Conservation (phyloP, 2,329 filamentous ascomycete species). For the Colletotrichum graminicola region DNA sequence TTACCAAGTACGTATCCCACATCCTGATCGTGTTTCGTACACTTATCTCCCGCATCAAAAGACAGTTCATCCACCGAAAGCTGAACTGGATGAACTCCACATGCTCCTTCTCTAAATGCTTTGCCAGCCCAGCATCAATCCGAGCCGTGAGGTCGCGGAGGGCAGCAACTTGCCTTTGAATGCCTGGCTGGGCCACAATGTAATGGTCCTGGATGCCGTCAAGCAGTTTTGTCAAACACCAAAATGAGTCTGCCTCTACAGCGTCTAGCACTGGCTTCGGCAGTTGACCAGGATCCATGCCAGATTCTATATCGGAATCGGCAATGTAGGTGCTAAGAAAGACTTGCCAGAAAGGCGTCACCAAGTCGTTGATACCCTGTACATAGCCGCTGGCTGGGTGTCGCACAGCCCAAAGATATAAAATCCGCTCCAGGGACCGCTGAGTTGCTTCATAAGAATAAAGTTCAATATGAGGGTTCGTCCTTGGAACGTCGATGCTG, state of each 20-base stretch:
- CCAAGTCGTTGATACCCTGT: conserved; percentile 97
- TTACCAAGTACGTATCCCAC: conserved; percentile 99
- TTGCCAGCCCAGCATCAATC: conserved; percentile 86
- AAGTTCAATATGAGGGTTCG: conserved; percentile 93
- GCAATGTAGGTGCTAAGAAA: conserved; percentile 95
- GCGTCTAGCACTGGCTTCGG: conserved; percentile 92
- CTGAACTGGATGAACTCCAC: conserved; percentile 99
- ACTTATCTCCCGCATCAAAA: conserved; percentile 97
- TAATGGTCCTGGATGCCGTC: conserved; percentile 99
- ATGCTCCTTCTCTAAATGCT: conserved; percentile 88
- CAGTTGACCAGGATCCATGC: conserved; percentile 96
- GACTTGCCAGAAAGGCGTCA: conserved; percentile 98
- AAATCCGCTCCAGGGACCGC: conserved; percentile 89
- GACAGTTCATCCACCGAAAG: conserved; percentile 99
- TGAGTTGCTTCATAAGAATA: conserved; percentile 98
- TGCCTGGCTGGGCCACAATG: conserved; percentile 96
- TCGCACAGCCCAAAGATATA: conserved; percentile 97
- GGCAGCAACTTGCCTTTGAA: conserved; percentile 91
- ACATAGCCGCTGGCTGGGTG: conserved; percentile 98
- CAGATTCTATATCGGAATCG: conserved; percentile 90
- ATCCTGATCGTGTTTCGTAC: conserved; percentile 97
- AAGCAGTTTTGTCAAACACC: conserved; percentile 97
- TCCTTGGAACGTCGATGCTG: conserved; percentile 96
- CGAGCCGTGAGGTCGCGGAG: conserved; percentile 90
- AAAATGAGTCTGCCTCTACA: conserved; percentile 97